Base-by-base conservation (phyloP, 495 filamentous ascomycete species). In the Viridothelium virens region DNA sequence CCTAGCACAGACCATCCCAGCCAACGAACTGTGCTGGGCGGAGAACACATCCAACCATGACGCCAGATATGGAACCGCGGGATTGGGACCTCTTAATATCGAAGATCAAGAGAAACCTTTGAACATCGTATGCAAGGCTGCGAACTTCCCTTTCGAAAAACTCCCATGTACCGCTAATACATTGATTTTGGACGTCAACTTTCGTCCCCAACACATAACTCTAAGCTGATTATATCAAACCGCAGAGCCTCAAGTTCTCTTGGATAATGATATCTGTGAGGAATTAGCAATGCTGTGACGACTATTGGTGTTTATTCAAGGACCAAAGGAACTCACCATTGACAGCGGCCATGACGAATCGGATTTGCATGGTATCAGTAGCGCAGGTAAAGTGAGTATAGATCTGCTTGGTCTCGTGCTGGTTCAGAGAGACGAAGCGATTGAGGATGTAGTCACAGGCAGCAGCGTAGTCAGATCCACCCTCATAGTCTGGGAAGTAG, bases 381-480 rank as follows among this genome's bases (percentile, higher is more conserved):
- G 94, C 94, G 75, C 96, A 97, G 65, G 94, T 98, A 81, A 97
- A 97, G 79, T 98, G 93, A 61, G 96, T 97, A 80, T 98, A 98
- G 78, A 98, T 97, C 77, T 98, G 94, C 83, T 98, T 98, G 65
- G 92, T 96, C 79, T 96, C 94, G 74, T 96, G 92, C 77, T 97
- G 94, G 80, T 97, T 97, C 70, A 98, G 81, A 74, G 90, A 93
- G 67, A 97, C 92, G 77, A 97, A 97, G 68, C 92, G 87, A 83
- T 96, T 96, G 68, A 97, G 85, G 71, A 97, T 97, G 77, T 97
- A 97, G 77, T 97, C 92, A 77, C 92, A 97, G 46, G 92, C 92
- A 62, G 91, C 88, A 61, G 87, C 85, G 74, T 97, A 96, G 79
- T 97, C 91, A 65, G 92, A 88, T 71, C 92, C 92, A 74, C 85